A percentile compares a stretch with the other conserved stretches of the same genome.
Evolutionary conservation across 495 filamentous ascomycete species (phyloP).

Genomic region (Aspergillus olivimuriae): DNA sequence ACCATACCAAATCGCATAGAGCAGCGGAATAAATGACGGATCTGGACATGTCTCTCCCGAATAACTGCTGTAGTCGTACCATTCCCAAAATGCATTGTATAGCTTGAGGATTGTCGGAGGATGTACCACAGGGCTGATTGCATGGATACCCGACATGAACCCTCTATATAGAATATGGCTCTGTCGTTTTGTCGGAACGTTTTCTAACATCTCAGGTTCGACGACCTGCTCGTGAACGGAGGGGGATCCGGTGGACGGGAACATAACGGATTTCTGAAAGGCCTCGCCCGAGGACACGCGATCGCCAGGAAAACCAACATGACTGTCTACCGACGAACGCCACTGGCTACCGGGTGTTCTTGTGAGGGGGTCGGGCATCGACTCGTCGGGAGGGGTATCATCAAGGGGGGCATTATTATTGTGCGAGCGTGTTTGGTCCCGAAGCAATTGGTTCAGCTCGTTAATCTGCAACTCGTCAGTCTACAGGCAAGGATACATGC

Average conservation of each 20-base stretch:
- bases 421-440: conserved; percentile 38
- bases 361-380: conserved; percentile 9
- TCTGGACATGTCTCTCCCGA: conserved; percentile 38
- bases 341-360: conserved; percentile 14
- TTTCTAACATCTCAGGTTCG: conserved; percentile 40
- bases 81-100: conserved; percentile 43
- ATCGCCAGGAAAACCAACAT: neutral
- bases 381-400: conserved; percentile 19
- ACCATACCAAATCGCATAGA: conserved; percentile 45
- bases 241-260: conserved; percentile 33
- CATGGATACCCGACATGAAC: conserved; percentile 43
- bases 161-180: conserved; percentile 43
- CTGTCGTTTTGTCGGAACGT: conserved; percentile 39
- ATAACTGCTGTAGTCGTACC: conserved; percentile 42
- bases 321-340: conserved; percentile 17
- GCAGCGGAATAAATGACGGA: conserved; percentile 38
- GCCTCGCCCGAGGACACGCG: conserved; percentile 15
- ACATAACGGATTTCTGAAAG: conserved; percentile 36
- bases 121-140: conserved; percentile 39
- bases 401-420: conserved; percentile 15
- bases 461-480: conserved; percentile 29
- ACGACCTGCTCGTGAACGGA: conserved; percentile 28
- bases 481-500: neutral
- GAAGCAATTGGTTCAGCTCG: conserved; percentile 40
- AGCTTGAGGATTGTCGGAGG: conserved; percentile 37